Evolutionary conservation across 2,329 filamentous ascomycete genomes (phyloP), one percentile per base, ranked within the genome.

Genomic region (Eutypella sp.): DNA sequence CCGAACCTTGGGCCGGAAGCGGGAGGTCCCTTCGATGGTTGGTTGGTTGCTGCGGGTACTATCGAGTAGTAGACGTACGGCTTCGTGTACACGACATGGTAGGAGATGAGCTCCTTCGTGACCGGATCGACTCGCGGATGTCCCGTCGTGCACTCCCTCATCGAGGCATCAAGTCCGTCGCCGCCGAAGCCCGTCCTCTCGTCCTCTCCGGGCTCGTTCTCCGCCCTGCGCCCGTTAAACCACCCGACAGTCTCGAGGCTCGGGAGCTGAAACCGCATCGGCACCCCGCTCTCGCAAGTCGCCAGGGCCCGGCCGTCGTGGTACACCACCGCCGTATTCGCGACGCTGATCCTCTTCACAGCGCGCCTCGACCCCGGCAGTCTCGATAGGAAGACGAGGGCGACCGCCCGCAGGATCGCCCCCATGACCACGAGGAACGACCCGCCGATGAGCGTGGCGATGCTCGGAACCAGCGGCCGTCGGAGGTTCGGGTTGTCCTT

Each of bases 131-230:
- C 74, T 50, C 81, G 79, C 6, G 84, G 85, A 60, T 86, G 82
- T 18, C 79, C 80, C 2, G 84, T 87, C 1, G 82, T 85, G 82
- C 82, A 87, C 60, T 87, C 82, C 51, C 74, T 78, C 76, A 87
- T 81, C 57, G 79, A 86, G 31, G 74, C 73, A 20, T 82, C 58
- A 2, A 77, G 50, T 0, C 81, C 79, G 1, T 69, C 58, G 7
- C 79, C 80, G 4, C 81, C 79, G 52, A 84, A 79, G 1, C 67
- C 64, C 52, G 36, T 63, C 48, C 42, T 58, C 39, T 42, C 52
- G 42, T 54, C 53, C 39, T 39, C 44, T 10, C 39, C 60, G 49
- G 47, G 54, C 56, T 68, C 71, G 31, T 69, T 82, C 65, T 85
- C 80, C 16, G 76, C 76, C 15, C 54, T 63, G 2, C 67, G 65